Conservation (phyloP, 2,329 filamentous ascomycete genomes). For the Fusarium nematophilum region DNA sequence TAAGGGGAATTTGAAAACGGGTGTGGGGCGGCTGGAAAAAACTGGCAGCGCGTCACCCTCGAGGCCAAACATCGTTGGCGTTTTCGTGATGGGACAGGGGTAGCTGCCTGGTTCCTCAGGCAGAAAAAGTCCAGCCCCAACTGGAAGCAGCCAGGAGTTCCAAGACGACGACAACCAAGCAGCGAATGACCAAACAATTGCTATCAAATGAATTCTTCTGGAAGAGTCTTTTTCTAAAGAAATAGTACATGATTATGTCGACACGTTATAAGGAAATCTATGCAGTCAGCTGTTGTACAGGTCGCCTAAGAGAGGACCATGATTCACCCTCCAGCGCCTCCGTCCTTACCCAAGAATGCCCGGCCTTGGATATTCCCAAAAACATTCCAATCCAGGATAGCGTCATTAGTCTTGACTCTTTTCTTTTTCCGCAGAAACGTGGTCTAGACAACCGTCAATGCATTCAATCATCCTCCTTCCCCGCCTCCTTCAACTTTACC, state of each 20-base stretch:
- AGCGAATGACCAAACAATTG: no score
- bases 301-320: conserved; percentile 23
- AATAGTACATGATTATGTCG: conserved; percentile 24
- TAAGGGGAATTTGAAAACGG: conserved; percentile 36
- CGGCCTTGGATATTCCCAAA: not conserved
- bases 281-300: conserved; percentile 36
- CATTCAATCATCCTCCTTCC: conserved; percentile 48
- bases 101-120: conserved; percentile 38
- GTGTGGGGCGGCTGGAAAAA: conserved; percentile 46
- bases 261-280: conserved; percentile 41
- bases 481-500: conserved; percentile 57
- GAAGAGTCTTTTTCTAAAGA: conserved; percentile 22
- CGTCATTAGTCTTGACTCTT: conserved; percentile 10
- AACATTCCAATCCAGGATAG: not conserved
- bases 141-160: not conserved
- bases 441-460: not conserved
- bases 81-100: conserved; percentile 19
- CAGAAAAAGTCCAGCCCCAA: conserved; percentile 10
- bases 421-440: not conserved
- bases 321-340: conserved; percentile 20
- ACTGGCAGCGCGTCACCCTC: conserved; percentile 36
- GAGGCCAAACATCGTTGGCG: conserved; percentile 16
- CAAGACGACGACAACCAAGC: not conserved
- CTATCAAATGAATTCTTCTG: not conserved
- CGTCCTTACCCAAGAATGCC: conserved; percentile 8